A percentile compares a stretch with the other conserved stretches of the same genome.
These are phyloP conservation scores for Plantago ovata DNA, from an alignment of 257 asterid genomes.

Conservation along the genomic window DNA sequence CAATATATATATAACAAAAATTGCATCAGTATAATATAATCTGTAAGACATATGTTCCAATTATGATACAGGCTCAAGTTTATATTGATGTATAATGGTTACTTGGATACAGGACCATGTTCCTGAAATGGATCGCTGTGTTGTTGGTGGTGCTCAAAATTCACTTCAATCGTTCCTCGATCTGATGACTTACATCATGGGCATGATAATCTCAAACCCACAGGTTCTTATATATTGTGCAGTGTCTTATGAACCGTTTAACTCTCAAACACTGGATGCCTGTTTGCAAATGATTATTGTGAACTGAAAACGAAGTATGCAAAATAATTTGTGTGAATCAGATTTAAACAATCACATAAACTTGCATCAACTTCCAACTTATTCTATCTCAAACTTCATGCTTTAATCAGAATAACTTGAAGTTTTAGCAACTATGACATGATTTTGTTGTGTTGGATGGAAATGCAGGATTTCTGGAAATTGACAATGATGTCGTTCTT, in stretches of 20 bases:
- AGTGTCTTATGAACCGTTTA: neutral
- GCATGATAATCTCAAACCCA: slow-evolving; percentile 78
- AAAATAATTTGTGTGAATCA: too few species aligned
- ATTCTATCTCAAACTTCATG: too few species aligned
- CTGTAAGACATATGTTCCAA: too few species aligned
- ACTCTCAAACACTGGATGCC: too few species aligned
- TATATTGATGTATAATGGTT: slow-evolving; percentile 3
- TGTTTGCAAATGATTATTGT: too few species aligned
- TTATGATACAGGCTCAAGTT: too few species aligned
- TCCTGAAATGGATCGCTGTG: slow-evolving; percentile 64
- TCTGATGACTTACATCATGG: slow-evolving; percentile 77
- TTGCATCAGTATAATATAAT: too few species aligned
- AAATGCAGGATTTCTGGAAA: slow-evolving; percentile 74
- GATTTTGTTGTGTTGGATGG: slow-evolving; percentile 4
- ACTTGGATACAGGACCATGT: slow-evolving; percentile 53
- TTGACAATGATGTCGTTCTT: slow-evolving; percentile 54
- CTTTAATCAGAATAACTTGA: too few species aligned
- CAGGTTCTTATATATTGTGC: neutral
- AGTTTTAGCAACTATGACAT: too few species aligned
- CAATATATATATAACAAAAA: neutral
- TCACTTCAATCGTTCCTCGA: slow-evolving; percentile 79
- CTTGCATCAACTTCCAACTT: too few species aligned
- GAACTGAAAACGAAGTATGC: too few species aligned
- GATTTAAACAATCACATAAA: too few species aligned
- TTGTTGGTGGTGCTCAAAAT: slow-evolving; percentile 90